Percentiles rank a stretch among this genome's conserved stretches.
Conservation (phyloP, 2,329 filamentous ascomycete species). For the Alternaria gaisen region DNA sequence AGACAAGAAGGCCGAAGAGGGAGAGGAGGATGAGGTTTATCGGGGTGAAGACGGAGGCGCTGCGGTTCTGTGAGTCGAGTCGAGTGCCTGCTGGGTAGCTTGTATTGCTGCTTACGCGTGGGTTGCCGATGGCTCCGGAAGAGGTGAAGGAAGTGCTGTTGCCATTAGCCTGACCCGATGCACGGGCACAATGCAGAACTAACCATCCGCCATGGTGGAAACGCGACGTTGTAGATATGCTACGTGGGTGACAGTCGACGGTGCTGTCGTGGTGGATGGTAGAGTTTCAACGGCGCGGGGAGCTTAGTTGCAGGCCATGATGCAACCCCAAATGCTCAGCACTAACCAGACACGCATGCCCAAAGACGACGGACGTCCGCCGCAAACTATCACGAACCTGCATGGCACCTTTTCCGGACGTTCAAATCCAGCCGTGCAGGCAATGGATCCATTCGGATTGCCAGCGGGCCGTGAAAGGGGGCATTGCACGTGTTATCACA, state of each 20-base stretch:
- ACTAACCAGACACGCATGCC: background rate
- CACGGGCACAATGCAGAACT: background rate
- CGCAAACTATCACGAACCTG: background rate
- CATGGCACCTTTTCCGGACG: background rate
- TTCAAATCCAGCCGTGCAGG: background rate
- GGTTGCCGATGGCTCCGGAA: slow-evolving; percentile 60
- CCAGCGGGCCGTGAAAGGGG: slow-evolving; percentile 12
- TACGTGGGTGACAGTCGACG: background rate
- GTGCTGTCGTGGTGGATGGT: slow-evolving; percentile 9
- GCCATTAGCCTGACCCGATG: background rate
- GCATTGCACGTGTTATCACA: background rate
- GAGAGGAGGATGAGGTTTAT: slow-evolving; percentile 69
- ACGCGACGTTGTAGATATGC: background rate
- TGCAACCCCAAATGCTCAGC: slow-evolving; percentile 3
- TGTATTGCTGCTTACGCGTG: slow-evolving; percentile 52
- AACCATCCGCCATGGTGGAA: slow-evolving; percentile 40
- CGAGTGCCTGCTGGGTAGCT: slow-evolving; percentile 1
- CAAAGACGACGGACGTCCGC: too few relatives aligned
- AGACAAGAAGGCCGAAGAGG: slow-evolving; percentile 65
- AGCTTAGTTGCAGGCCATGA: background rate
- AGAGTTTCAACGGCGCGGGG: slow-evolving; percentile 2
- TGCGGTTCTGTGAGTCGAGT: slow-evolving; percentile 40
- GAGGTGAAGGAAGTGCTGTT: slow-evolving; percentile 67
- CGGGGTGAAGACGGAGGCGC: slow-evolving; percentile 64
- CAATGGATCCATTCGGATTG: background rate